phyloP scores from a whole-genome alignment of 192 early-diverging fungal species.

The Rhizophagus prolifer region DNA sequence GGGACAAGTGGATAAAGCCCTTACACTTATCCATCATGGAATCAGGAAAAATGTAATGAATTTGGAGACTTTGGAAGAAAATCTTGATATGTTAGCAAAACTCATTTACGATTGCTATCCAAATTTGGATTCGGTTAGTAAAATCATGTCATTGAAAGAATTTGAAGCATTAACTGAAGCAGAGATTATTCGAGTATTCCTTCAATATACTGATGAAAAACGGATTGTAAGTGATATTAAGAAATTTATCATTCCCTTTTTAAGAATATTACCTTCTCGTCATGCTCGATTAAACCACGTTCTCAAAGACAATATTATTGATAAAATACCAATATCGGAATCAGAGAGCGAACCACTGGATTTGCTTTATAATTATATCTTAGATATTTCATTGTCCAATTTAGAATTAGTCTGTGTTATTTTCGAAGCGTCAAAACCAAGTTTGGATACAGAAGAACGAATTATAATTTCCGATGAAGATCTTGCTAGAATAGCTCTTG shows the following conservation, averaged over 20 bases:
- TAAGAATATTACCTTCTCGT: conserved; percentile 32
- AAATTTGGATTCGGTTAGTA: conserved; percentile 28
- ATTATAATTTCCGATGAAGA: conserved; percentile 54
- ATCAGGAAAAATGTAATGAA: conserved; percentile 45
- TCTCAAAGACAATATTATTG: conserved; percentile 22
- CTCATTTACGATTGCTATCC: conserved; percentile 60
- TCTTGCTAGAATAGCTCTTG: conserved; percentile 47
- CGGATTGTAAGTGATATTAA: conserved; percentile 52
- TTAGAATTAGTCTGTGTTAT: conserved; percentile 47
- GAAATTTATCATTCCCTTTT: conserved; percentile 50
- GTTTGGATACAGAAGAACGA: conserved; percentile 45
- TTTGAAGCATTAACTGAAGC: conserved; percentile 42
- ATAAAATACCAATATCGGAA: conserved; percentile 9
- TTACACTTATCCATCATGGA: conserved; percentile 54
- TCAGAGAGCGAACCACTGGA: conserved; percentile 27
- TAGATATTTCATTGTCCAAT: conserved; percentile 39
- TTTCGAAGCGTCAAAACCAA: conserved; percentile 52
- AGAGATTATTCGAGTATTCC: conserved; percentile 40
- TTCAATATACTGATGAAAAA: conserved; percentile 37
- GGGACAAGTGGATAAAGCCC: conserved; percentile 54
- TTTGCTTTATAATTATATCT: conserved; percentile 49
- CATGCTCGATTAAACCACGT: conserved; percentile 31
- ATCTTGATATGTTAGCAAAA: conserved; percentile 56
- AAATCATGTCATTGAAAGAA: conserved; percentile 34
- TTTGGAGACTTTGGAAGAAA: conserved; percentile 54